Evolutionary conservation across 2,329 filamentous ascomycete species (phyloP), one percentile per base, ranked within the genome.

Genomic region (Leptosphaerulina australis): DNA sequence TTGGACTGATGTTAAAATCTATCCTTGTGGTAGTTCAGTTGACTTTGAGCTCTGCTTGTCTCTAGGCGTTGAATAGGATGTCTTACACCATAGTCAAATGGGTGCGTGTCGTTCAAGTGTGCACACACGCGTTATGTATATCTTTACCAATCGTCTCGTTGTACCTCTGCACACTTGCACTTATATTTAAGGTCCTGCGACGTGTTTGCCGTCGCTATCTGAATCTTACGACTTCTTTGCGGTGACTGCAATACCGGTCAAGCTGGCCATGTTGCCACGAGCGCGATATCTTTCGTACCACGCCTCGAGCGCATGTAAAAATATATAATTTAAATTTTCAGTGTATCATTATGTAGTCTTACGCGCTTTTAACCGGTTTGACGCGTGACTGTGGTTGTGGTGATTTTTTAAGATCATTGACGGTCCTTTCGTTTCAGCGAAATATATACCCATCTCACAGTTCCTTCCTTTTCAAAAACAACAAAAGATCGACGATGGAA

Each of bases 371-470:
- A 20, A 2, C 0, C 4, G 1, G 0, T 6, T 33, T 26, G 3
- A 22, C 4, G 9, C 17, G 30, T 33, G 21, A 25, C 43, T 30
- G 41, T 37, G 9, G 41, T 5, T 3, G 36, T 41, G 10, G 12
- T 43, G 31, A 37, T 37, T 51, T 51, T 51, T 43, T n/a, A 10
- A 31, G 22, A n/a, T n/a, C n/a, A n/a, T n/a, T n/a, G 1, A 26
- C 22, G 26, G 33, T 37, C 3, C 36, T 28, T 31, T 26, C 10
- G 3, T 10, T 12, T 2, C n/a, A n/a, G 7, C 11, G 1, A 37
- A 45, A 37, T 33, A 24, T 0, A 18, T 0, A 11, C 12, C n/a
- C 3, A 9, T 30, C 1, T 33, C 21, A n/a, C 3, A 1, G 7
- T 2, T 14, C 1, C 1, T 2, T 7, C 5, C 36, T 12, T 12